Conservation (phyloP, 371 early-diverging fungal genomes). For the Vairimorpha ceranae region DNA sequence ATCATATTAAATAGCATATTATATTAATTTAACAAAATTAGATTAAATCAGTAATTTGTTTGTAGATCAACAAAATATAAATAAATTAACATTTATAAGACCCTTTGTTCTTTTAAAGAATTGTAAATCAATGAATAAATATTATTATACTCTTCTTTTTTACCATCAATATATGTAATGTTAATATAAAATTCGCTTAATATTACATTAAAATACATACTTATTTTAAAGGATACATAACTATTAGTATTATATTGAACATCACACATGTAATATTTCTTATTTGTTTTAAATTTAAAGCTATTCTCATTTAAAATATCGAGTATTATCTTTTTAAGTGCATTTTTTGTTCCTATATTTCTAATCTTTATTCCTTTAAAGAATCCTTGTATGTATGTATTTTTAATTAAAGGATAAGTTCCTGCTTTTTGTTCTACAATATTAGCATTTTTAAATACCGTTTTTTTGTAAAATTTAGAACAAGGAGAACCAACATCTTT, state of each 20-base stretch:
- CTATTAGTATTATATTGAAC: neutral
- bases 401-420: conserved; percentile 29
- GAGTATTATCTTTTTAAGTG: conserved; percentile 48
- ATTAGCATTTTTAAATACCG: conserved; percentile 13
- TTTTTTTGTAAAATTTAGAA: conserved; percentile 30
- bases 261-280: conserved; percentile 51
- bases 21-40: too few species aligned
- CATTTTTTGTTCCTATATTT: conserved; percentile 36
- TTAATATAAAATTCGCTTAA: conserved; percentile 43
- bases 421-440: neutral
- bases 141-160: conserved; percentile 23
- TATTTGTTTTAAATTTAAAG: conserved; percentile 37
- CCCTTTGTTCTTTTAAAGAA: conserved; percentile 11
- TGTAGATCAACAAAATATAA: too few species aligned
- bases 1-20: neutral
- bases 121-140: conserved; percentile 29
- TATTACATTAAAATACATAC: conserved; percentile 55
- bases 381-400: conserved; percentile 50
- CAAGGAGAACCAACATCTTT: neutral
- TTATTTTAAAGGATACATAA: conserved; percentile 43
- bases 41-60: too few species aligned
- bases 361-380: conserved; percentile 51
- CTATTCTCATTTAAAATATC: conserved; percentile 42
- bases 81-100: neutral
- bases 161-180: conserved; percentile 29